phyloP scores from a whole-genome alignment of 2,329 filamentous ascomycete species.

The Arthrobotrys sinensis region DNA sequence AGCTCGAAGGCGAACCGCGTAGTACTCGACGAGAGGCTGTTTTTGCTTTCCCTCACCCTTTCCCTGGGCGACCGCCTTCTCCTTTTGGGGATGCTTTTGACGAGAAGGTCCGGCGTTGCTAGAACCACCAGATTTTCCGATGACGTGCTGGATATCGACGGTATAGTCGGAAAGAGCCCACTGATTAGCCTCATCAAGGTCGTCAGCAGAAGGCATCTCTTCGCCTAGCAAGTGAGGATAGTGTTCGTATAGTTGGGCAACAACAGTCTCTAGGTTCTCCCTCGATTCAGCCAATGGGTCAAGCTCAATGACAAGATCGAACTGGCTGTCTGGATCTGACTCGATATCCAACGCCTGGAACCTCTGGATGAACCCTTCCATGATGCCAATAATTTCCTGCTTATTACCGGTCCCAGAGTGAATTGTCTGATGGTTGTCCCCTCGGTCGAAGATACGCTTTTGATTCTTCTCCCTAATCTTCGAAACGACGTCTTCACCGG shows the following conservation, averaged over 20 bases:
- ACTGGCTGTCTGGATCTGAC: slow-evolving; percentile 81
- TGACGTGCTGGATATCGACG: slow-evolving; percentile 81
- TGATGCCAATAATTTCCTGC: slow-evolving; percentile 85
- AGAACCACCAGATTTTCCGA: slow-evolving; percentile 71
- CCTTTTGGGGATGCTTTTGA: slow-evolving; percentile 24
- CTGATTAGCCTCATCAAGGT: slow-evolving; percentile 85
- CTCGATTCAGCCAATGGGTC: slow-evolving; percentile 84
- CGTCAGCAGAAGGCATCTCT: slow-evolving; percentile 77
- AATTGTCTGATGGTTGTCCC: slow-evolving; percentile 98
- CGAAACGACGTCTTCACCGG: slow-evolving; percentile 73
- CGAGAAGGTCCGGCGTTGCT: slow-evolving; percentile 66
- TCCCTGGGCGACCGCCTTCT: slow-evolving; percentile 21
- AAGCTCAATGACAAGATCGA: slow-evolving; percentile 87
- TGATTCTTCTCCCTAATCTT: slow-evolving; percentile 82
- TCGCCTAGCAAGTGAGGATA: slow-evolving; percentile 83
- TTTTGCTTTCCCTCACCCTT: slow-evolving; percentile 67
- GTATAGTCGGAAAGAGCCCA: slow-evolving; percentile 82
- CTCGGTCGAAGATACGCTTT: slow-evolving; percentile 83
- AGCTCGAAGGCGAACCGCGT: slow-evolving; percentile 73
- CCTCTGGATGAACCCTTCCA: slow-evolving; percentile 91
- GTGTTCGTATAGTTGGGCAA: slow-evolving; percentile 79
- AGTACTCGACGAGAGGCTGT: slow-evolving; percentile 76
- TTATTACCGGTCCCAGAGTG: slow-evolving; percentile 82
- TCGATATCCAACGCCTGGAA: slow-evolving; percentile 83
- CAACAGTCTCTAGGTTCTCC: slow-evolving; percentile 84